Conservation (phyloP, 257 asterid genomes). For the Galeopsis tetrahit region DNA sequence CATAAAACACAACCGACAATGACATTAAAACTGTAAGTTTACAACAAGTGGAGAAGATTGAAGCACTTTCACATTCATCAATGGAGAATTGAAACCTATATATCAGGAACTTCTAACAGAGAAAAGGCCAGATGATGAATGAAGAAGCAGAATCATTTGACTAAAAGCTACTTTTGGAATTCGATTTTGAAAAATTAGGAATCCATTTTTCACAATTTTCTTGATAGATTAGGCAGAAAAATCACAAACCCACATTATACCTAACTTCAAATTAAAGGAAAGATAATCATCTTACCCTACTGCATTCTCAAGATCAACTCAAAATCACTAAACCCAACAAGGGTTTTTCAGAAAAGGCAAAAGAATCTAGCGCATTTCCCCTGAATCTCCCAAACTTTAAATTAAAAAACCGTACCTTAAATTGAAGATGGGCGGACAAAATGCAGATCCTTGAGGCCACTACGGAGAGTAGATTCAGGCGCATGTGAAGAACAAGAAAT, state of each 20-base stretch:
- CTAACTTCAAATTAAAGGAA: conserved; percentile 21
- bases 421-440: conserved; percentile 22
- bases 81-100: conserved; percentile 2
- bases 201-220: conserved; percentile 19
- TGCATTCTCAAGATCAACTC: conserved; percentile 27
- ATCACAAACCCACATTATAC: conserved; percentile 37
- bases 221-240: conserved; percentile 25
- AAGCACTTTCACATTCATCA: conserved; percentile 20
- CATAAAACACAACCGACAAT: conserved; percentile 22
- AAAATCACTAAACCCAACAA: conserved; percentile 29
- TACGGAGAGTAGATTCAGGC: conserved; percentile 13
- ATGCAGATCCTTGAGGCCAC: conserved; percentile 41
- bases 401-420: conserved; percentile 35
- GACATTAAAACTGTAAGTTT: not conserved
- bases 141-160: not conserved
- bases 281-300: conserved; percentile 1
- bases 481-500: conserved; percentile 28
- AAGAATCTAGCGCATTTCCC: conserved; percentile 13
- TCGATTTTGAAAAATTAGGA: conserved; percentile 25
- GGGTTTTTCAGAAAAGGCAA: conserved; percentile 23
- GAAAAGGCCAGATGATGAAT: not conserved
- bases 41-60: conserved; percentile 6
- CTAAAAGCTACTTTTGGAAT: not conserved
- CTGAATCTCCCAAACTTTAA: not conserved
- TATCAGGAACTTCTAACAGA: not conserved